Evolutionary conservation across 2,329 filamentous ascomycete species (phyloP).

Genomic region (Dactylellina haptotyla): DNA sequence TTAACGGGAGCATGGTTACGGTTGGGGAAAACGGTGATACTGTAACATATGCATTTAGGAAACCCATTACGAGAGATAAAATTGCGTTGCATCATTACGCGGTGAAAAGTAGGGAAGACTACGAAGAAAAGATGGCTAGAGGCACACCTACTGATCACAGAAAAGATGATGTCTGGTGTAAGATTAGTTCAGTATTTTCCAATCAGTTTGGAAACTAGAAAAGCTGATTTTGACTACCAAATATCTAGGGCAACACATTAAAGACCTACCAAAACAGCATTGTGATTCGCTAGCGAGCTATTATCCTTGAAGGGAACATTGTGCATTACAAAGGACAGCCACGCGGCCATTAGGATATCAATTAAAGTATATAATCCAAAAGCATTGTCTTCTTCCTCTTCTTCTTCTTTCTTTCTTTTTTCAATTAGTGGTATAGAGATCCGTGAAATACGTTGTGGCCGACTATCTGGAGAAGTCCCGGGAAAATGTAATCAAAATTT

Average conservation of each 20-base stretch:
- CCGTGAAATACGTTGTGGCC: too few relatives aligned
- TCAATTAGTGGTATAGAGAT: too few relatives aligned
- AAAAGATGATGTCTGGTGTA: slow-evolving; percentile 3
- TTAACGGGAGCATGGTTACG: slow-evolving; percentile 6
- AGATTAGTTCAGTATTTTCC: background rate
- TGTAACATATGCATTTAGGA: slow-evolving; percentile 49
- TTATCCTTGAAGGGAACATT: background rate
- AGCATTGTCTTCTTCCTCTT: too few relatives aligned
- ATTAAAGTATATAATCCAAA: too few relatives aligned
- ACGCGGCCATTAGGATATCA: too few relatives aligned
- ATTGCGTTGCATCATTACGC: slow-evolving; percentile 60
- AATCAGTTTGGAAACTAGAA: too few relatives aligned
- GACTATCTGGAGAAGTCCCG: background rate
- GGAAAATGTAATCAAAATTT: background rate
- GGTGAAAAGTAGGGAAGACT: slow-evolving; percentile 59
- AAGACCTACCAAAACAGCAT: background rate
- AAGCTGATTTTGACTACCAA: background rate
- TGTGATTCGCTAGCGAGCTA: background rate
- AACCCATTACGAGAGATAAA: slow-evolving; percentile 58
- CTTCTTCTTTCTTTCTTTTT: too few relatives aligned
- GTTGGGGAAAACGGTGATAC: slow-evolving; percentile 12
- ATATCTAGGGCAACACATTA: slow-evolving; percentile 1
- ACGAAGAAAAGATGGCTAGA: slow-evolving; percentile 8
- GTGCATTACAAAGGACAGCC: too few relatives aligned
- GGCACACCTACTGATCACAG: background rate